These are phyloP conservation scores for Dioscorea alata DNA, from an alignment of 106 monocot species.

Conservation along the genomic window DNA sequence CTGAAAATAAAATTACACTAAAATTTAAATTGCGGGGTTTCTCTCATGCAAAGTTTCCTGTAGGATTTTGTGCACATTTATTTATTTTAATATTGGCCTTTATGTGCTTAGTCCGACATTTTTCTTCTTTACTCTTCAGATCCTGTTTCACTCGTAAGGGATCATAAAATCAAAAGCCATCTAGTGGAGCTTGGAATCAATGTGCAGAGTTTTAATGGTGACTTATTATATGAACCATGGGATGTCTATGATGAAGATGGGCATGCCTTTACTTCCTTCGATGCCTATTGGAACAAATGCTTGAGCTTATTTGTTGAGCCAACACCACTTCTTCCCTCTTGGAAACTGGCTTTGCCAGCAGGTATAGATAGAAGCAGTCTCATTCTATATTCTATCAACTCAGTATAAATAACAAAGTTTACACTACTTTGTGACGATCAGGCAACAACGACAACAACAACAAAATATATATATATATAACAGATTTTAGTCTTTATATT, in stretches of 20 bases:
- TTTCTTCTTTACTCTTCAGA: slow-evolving; percentile 29
- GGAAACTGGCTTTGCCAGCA: slow-evolving; percentile 45
- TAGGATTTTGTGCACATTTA: no score
- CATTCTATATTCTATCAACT: no score
- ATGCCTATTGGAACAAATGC: slow-evolving; percentile 68
- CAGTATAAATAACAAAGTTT: no score
- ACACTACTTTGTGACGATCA: no score
- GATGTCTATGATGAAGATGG: slow-evolving; percentile 65
- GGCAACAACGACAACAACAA: no score
- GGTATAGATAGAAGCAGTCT: slow-evolving; percentile 22
- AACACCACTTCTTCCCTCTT: slow-evolving; percentile 47
- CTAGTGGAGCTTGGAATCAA: slow-evolving; percentile 42
- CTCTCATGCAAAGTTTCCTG: no score
- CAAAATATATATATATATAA: no score
- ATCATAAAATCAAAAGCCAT: slow-evolving; percentile 69
- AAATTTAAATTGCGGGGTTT: no score
- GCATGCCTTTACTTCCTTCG: slow-evolving; percentile 66
- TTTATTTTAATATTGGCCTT: no score
- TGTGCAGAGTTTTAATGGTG: slow-evolving; percentile 69
- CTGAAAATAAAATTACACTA: no score
- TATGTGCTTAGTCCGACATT: no score
- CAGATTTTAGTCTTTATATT: no score
- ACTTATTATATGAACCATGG: slow-evolving; percentile 87
- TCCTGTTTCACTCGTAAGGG: slow-evolving; percentile 82
- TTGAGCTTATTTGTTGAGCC: slow-evolving; percentile 39